Percentiles rank a stretch among this genome's conserved stretches.
phyloP scores from a whole-genome alignment of 140 eudicot species.

The Cichorium intybus region DNA sequence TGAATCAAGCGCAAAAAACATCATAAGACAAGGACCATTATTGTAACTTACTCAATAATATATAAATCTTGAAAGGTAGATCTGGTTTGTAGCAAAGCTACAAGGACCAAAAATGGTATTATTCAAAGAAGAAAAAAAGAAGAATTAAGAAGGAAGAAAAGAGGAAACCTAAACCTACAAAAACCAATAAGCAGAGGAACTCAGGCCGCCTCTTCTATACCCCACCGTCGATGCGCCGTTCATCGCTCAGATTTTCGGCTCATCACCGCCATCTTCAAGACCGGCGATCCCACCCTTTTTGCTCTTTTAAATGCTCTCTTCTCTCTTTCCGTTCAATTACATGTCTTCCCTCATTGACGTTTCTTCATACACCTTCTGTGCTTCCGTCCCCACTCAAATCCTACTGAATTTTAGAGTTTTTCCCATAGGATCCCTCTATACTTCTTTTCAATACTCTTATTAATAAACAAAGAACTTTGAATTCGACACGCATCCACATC shows the following conservation, averaged over 20 bases:
- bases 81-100: background rate
- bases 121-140: background rate
- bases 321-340: conserved; percentile 1
- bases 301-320: conserved; percentile 8
- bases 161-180: conserved; percentile 35
- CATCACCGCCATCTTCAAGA: conserved; percentile 23
- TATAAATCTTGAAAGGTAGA: background rate
- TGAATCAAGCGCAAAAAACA: no score
- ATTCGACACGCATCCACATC: conserved; percentile 15
- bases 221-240: conserved; percentile 40
- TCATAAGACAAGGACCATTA: no score
- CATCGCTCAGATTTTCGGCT: conserved; percentile 30
- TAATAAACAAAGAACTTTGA: background rate
- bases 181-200: conserved; percentile 16
- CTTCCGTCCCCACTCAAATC: conserved; percentile 19
- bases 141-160: conserved; percentile 2
- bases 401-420: conserved; percentile 10
- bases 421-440: background rate
- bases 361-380: conserved; percentile 15
- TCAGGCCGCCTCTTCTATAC: conserved; percentile 31
- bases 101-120: background rate
- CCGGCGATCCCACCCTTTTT: background rate
- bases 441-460: conserved; percentile 1
- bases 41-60: no score
- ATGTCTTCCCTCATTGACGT: conserved; percentile 26